Evolutionary conservation across 345 rosid genomes (phyloP).

Genomic region (Camelina neglecta): DNA sequence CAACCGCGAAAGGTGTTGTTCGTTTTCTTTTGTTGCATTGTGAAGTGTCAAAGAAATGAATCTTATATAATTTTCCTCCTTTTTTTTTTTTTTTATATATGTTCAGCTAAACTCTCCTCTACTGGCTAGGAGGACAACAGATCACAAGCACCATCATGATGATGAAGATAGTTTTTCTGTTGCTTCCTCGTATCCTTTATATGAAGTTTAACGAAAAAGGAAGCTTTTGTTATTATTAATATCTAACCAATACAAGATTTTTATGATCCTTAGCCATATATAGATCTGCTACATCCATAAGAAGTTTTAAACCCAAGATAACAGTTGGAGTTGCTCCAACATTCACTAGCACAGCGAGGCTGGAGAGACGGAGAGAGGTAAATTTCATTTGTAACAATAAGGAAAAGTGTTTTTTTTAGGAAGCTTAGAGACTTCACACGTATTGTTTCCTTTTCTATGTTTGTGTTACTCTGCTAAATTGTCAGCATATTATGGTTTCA

Average conservation of each 20-base stretch:
- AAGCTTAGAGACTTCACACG: background rate
- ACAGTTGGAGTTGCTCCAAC: slow-evolving; percentile 90
- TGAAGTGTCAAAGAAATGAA: slow-evolving; percentile 4
- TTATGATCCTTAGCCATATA: slow-evolving; percentile 63
- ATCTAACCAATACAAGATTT: background rate
- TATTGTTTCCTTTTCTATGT: slow-evolving; percentile 26
- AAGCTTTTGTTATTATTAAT: slow-evolving; percentile 1
- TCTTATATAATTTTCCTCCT: background rate
- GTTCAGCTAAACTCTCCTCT: slow-evolving; percentile 62
- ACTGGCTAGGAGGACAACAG: slow-evolving; percentile 55
- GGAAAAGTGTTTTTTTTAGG: background rate
- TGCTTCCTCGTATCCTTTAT: slow-evolving; percentile 91
- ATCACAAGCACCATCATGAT: slow-evolving; percentile 57
- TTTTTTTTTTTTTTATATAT: slow-evolving; percentile 7
- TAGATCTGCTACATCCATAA: slow-evolving; percentile 74
- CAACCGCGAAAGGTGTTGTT: background rate
- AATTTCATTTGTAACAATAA: background rate
- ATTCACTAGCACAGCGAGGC: slow-evolving; percentile 68
- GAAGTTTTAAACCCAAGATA: slow-evolving; percentile 62
- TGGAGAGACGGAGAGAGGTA: slow-evolving; percentile 93
- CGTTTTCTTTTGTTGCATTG: background rate
- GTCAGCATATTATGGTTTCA: slow-evolving; percentile 39
- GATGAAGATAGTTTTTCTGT: slow-evolving; percentile 87
- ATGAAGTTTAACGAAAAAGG: background rate
- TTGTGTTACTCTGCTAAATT: slow-evolving; percentile 17